These are phyloP conservation scores for Collybia sp. DNA, from an alignment of 768 basidiomycete genomes.

Conservation along the genomic window DNA sequence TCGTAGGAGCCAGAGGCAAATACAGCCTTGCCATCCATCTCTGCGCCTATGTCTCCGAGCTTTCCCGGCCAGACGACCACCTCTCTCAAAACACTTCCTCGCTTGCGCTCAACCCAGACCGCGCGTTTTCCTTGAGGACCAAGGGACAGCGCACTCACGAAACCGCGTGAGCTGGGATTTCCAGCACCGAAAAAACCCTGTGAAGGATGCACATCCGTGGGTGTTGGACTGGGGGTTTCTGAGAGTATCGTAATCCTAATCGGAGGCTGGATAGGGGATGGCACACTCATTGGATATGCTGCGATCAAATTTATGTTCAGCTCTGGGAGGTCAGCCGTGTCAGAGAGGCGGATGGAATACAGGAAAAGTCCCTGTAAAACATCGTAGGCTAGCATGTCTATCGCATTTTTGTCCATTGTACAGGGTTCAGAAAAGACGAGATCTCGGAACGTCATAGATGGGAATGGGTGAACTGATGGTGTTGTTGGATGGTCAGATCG, in stretches of 20 bases:
- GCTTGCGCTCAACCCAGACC: slow-evolving; percentile 50
- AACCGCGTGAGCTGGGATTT: slow-evolving; percentile 29
- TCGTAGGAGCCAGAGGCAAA: slow-evolving; percentile 31
- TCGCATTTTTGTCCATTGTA: slow-evolving; percentile 1
- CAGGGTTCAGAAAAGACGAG: slow-evolving; percentile 34
- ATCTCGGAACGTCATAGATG: slow-evolving; percentile 33
- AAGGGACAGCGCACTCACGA: slow-evolving; percentile 43
- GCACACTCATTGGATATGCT: slow-evolving; percentile 34
- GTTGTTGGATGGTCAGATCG: slow-evolving; percentile 8
- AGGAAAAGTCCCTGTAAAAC: slow-evolving; percentile 47
- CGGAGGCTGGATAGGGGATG: slow-evolving; percentile 4
- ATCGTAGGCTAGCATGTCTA: slow-evolving; percentile 42
- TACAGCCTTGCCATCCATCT: slow-evolving; percentile 25
- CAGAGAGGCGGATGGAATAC: slow-evolving; percentile 29
- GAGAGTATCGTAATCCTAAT: background rate
- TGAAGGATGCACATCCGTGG: background rate
- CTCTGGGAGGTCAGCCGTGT: slow-evolving; percentile 15
- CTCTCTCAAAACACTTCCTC: slow-evolving; percentile 34
- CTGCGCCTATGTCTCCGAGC: slow-evolving; percentile 7
- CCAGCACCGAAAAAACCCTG: background rate
- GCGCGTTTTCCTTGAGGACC: slow-evolving; percentile 47
- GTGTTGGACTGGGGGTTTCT: slow-evolving; percentile 10
- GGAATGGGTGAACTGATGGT: slow-evolving; percentile 20
- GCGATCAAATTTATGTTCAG: slow-evolving; percentile 39
- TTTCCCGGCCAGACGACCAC: slow-evolving; percentile 35